A percentile compares a stretch with the other conserved stretches of the same genome.
Evolutionary conservation across 2,329 filamentous ascomycete genomes (phyloP).

Genomic region (Talaromyces sp.): DNA sequence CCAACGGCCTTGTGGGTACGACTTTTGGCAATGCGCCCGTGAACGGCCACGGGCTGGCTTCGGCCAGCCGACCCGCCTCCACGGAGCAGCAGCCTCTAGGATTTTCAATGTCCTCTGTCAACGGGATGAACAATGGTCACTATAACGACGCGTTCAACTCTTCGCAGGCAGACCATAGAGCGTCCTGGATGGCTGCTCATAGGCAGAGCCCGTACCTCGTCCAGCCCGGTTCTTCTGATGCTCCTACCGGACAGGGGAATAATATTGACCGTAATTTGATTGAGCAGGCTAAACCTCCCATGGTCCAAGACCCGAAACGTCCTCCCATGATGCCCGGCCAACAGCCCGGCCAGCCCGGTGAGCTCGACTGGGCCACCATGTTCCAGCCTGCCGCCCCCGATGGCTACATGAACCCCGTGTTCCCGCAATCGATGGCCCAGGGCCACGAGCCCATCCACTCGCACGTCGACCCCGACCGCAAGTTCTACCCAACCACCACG

Average conservation of each 20-base stretch:
- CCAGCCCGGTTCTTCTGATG: constrained; percentile 33
- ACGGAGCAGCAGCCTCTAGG: constrained; percentile 38
- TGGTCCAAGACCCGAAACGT: constrained; percentile 36
- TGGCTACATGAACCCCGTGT: constrained; percentile 57
- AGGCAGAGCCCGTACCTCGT: constrained; percentile 40
- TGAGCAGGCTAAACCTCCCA: constrained; percentile 38
- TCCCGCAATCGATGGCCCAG: constrained; percentile 61
- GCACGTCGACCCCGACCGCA: constrained; percentile 53
- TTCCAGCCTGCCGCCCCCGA: constrained; percentile 67
- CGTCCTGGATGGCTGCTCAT: constrained; percentile 38
- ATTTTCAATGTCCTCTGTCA: constrained; percentile 37
- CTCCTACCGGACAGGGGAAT: constrained; percentile 33
- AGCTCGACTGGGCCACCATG: constrained; percentile 70
- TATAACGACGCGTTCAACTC: constrained; percentile 9
- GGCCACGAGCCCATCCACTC: constrained; percentile 64
- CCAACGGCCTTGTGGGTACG: constrained; percentile 37
- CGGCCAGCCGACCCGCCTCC: constrained; percentile 29
- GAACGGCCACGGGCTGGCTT: constrained; percentile 33
- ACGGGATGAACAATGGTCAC: constrained; percentile 36
- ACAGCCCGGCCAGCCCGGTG: constrained; percentile 52
- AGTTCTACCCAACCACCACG: constrained; percentile 46
- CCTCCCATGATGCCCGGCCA: constrained; percentile 53
- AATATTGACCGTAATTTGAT: constrained; percentile 38
- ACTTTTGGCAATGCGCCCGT: constrained; percentile 37
- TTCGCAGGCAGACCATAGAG: constrained; percentile 25